These are phyloP conservation scores for Camellia lanceoleosa DNA, from an alignment of 148 eudicot genomes.

Conservation along the genomic window DNA sequence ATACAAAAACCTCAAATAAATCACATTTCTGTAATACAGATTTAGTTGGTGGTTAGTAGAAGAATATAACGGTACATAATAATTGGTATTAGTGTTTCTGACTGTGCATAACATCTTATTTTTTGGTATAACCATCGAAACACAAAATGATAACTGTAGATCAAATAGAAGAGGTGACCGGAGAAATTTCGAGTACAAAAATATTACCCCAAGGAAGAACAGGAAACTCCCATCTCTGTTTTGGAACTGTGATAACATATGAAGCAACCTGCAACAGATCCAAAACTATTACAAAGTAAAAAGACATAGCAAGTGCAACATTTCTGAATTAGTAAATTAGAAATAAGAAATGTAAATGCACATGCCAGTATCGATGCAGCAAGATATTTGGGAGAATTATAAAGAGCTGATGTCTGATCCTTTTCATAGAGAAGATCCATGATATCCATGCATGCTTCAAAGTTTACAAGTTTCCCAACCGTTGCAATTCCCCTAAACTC, in stretches of 20 bases:
- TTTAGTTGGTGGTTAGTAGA: too few species aligned
- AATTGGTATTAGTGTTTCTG: background rate
- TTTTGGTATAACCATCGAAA: background rate
- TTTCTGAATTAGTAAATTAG: background rate
- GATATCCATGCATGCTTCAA: constrained; percentile 73
- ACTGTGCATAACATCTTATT: background rate
- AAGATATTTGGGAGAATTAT: constrained; percentile 36
- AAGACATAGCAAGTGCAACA: background rate
- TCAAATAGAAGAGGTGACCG: background rate
- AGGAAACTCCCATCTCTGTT: constrained; percentile 71
- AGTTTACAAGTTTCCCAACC: constrained; percentile 52
- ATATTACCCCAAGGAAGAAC: constrained; percentile 64
- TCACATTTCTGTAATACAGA: too few species aligned
- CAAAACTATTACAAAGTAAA: constrained; percentile 11
- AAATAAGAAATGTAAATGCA: constrained; percentile 4
- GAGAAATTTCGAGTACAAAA: background rate
- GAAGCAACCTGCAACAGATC: constrained; percentile 38
- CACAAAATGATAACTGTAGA: background rate
- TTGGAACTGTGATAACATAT: constrained; percentile 63
- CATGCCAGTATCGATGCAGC: constrained; percentile 56
- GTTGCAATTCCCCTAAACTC: constrained; percentile 50
- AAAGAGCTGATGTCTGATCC: constrained; percentile 42
- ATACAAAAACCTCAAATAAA: too few species aligned
- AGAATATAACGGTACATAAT: background rate
- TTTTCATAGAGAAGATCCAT: constrained; percentile 80